Evolutionary conservation across 2,329 filamentous ascomycete genomes (phyloP).

Genomic region (Sporothrix euskadiensis): DNA sequence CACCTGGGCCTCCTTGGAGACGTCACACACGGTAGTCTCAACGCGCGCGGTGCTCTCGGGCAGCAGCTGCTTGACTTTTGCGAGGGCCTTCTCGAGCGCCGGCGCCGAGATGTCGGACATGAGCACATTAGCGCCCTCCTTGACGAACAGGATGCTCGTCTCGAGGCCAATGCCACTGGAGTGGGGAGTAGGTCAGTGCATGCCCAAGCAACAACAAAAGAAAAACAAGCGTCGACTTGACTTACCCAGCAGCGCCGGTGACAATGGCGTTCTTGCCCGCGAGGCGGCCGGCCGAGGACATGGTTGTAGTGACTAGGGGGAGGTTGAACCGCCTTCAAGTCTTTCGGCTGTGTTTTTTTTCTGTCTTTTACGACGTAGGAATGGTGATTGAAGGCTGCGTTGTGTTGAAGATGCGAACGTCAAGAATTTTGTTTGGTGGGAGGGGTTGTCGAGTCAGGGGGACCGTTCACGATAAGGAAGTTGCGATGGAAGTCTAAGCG

Average conservation of each 20-base stretch:
- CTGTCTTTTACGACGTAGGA: neutral
- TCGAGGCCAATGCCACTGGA: conserved; percentile 86
- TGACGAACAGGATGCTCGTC: conserved; percentile 84
- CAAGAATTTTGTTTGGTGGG: neutral
- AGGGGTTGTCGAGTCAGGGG: neutral
- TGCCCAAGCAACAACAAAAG: too few relatives aligned
- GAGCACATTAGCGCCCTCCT: conserved; percentile 82
- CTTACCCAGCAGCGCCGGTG: conserved; percentile 83
- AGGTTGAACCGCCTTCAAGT: neutral
- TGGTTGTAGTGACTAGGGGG: neutral
- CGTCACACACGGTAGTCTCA: conserved; percentile 68
- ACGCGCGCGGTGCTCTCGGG: conserved; percentile 58
- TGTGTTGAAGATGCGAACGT: neutral
- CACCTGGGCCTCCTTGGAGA: conserved; percentile 81
- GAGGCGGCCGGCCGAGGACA: conserved; percentile 48
- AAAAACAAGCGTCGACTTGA: neutral
- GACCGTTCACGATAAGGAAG: conserved; percentile 2
- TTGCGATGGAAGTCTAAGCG: neutral
- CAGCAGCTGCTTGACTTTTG: conserved; percentile 73
- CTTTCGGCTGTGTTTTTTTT: neutral
- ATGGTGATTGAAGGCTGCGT: too few relatives aligned
- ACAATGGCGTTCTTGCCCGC: conserved; percentile 67
- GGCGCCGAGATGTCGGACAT: conserved; percentile 82
- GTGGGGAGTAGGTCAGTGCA: neutral
- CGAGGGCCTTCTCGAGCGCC: conserved; percentile 73